Base-by-base conservation (phyloP, 306 rosid genomes). In the Pterocarpus macrocarpus region DNA sequence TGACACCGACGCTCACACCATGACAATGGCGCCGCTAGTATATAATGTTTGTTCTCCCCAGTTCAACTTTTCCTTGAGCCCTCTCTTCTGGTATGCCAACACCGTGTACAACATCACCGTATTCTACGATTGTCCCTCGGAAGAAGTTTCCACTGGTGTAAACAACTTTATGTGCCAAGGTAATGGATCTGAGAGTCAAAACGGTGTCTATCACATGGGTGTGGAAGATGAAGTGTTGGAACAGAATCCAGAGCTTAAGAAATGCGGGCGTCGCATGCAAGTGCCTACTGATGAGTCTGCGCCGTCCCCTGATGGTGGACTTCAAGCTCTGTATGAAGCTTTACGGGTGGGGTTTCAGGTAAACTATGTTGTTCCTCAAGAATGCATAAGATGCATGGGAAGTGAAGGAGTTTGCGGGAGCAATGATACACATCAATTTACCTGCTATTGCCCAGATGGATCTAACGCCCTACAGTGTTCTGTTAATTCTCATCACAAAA, bases 1-100 rank as follows among this genome's bases (percentile, higher is more conserved):
- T 33, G 17, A 49, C 30, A 4, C 2, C 0, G 0, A 0, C 0
- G 1, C 4, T 34, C 7, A n/a, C 9, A 32, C 0, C 0, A 16
- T 76, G 64, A 15, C 0, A 62, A 4, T 83, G 50, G 36, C n/a
- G 72, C 71, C 17, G n/a, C 4, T 53, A 9, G 8, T 1, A 1
- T 7, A 5, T 35, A 8, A 44, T 3, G 65, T 7, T 0, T 7
- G 2, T 5, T 2, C 16, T 10, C 22, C 8, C 0, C 12, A 6
- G 1, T 65, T 65, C 10, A 7, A 22, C 16, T 64, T 36, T 4
- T 50, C 45, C 4, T 36, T 77, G 65, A 52, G 16, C 79, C 36
- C 12, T 5, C 4, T 2, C 1, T 33, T 63, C 22, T 1, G 0
- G 11, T 64, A 64, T 35, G 0, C 16, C 10, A 1, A 34, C 11